Evolutionary conservation across 2,329 filamentous ascomycete species (phyloP).

Genomic region (Orbilia blumenaviensis): DNA sequence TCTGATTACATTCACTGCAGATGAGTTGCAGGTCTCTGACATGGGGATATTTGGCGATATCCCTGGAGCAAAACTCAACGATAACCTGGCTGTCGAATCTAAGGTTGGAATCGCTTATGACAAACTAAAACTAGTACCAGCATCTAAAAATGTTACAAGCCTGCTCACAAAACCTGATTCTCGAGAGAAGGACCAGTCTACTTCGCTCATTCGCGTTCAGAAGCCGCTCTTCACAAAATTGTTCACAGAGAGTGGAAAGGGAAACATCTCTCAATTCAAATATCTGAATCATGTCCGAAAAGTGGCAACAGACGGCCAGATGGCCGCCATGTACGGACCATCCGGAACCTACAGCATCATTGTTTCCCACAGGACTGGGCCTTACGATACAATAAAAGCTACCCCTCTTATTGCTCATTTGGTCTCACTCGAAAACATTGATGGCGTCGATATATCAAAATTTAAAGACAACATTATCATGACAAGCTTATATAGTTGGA

Average conservation of each 20-base stretch:
- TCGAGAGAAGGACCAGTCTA: not conserved
- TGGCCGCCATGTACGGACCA: conserved; percentile 60
- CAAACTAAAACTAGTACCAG: conserved; percentile 42
- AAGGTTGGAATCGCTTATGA: not conserved
- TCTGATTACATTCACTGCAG: conserved; percentile 1
- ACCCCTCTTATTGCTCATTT: conserved; percentile 59
- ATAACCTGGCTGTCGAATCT: conserved; percentile 55
- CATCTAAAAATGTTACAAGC: conserved; percentile 25
- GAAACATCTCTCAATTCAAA: conserved; percentile 56
- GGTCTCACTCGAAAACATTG: conserved; percentile 60
- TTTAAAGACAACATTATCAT: conserved; percentile 58
- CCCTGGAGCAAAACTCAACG: conserved; percentile 60
- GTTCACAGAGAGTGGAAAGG: conserved; percentile 53
- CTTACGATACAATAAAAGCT: conserved; percentile 56
- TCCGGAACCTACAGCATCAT: conserved; percentile 60
- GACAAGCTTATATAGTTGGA: conserved; percentile 62
- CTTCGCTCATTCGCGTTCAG: conserved; percentile 57
- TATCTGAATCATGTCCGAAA: conserved; percentile 62
- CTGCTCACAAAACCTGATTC: conserved; percentile 47
- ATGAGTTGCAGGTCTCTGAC: conserved; percentile 60
- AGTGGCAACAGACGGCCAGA: conserved; percentile 61
- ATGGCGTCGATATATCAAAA: conserved; percentile 56
- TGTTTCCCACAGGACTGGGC: conserved; percentile 59
- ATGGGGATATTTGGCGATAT: conserved; percentile 58
- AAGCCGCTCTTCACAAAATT: conserved; percentile 57